Base-by-base conservation (phyloP, 1,284 basidiomycete genomes). In the Melampsora americana region DNA sequence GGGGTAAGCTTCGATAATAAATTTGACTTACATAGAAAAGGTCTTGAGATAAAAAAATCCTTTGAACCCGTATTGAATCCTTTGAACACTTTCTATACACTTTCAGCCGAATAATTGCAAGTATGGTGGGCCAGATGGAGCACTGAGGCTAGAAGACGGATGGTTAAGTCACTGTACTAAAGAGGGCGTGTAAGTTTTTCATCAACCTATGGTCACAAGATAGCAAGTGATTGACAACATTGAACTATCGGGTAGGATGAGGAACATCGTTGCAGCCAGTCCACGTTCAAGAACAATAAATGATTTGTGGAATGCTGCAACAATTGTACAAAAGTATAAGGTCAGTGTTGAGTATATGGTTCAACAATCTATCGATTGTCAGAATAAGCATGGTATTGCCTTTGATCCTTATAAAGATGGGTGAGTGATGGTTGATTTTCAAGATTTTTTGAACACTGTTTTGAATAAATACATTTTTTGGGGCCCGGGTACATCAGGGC, bases 81-180 rank as follows among this genome's bases (percentile, higher is more conserved):
- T 59, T 35, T 69, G 16, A 14, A 18, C 30, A 20, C 50, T 53
- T 53, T 53, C 3, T 26, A 6, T 14, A 0, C 50, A 20, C 4
- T 26, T 4, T 53, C 23, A 12, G 7, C 35, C 61, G 60, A 60
- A 64, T 64, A 32, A 32, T 46, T 72, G 69, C 44, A 35, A 64
- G 5, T 23, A 64, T 35, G 46, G 61, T 62, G 69, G 69, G 20
- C 69, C 69, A 50, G 61, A 72, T 72, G 69, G 69, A 9, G 69
- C 69, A n/a, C 62, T 72, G 35, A 72, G 62, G 18, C 44, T 62
- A 50, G 69, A 72, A 46, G 69, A 72, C 32, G 69, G 69, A 11
- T 72, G 69, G 69, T 44, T 72, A 44, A 72, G 69, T 39, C 46
- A 48, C 30, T 72, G 69, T 53, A 53, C 50, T n/a, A 72, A 72